Base-by-base conservation (phyloP, 768 basidiomycete genomes). In the Candolleomyces aberdarensis region DNA sequence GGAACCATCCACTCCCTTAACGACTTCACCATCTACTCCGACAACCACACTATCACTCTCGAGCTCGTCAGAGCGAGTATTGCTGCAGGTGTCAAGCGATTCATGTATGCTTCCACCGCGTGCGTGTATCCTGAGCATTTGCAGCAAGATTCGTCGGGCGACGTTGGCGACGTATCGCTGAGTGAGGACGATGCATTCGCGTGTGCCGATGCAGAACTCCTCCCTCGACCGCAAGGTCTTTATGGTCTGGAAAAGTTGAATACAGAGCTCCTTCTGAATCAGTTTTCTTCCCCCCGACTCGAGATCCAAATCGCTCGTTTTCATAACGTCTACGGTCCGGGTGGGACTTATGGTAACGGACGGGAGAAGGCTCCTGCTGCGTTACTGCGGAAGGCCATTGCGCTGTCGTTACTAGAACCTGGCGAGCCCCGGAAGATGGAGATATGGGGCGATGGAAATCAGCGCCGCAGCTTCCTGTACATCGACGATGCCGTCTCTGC, bases 341-440 rank as follows among this genome's bases (percentile, higher is more conserved):
- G 77, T 9, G 82, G 82, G 0, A 72, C 81, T 0, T 86, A 82
- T 83, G 72, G 69, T 52, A 74, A 78, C 41, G 86, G 86, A 0
- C 77, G 77, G 10, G 85, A 87, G 70, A 86, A 86, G 64, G 85
- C 72, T 0, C 84, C 84, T 0, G 85, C 84, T 7, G 83, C 86
- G 0, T 63, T 86, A 58, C 68, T 84, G 31, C 79, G 85, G 6
- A 87, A 86, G 63, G 82, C 83, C 0, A 49, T 80, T 14, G 76
- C 76, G 0, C 69, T 70, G 20, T 68, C 73, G 47, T 57, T 73
- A 19, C 52, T 65, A 1, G 55, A 56, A 10, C 44, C 57, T 39
- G 5, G 56, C 19, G 26, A 47, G 2, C 62, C 59, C 14, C 56
- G 57, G 13, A n/a, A 31, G 6, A 69, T 86, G 39, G 84, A 87